Evolutionary conservation across 2,329 filamentous ascomycete species (phyloP).

Genomic region (Drechslerella dactyloides): DNA sequence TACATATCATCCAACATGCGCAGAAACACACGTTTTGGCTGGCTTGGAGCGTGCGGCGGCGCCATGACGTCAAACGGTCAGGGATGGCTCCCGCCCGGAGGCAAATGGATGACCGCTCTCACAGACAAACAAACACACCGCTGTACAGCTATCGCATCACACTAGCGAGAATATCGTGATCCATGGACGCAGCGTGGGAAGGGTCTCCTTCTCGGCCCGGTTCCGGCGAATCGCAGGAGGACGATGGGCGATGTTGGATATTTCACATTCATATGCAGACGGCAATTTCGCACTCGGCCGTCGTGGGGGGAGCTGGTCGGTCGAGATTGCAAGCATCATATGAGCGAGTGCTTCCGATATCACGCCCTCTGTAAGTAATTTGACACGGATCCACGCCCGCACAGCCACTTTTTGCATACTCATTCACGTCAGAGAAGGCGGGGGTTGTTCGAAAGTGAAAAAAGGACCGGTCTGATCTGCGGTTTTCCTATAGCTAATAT

Average conservation of each 20-base stretch:
- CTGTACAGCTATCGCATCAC: background rate
- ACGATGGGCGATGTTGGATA: too few species aligned
- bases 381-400: background rate
- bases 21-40: background rate
- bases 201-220: background rate
- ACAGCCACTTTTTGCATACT: background rate
- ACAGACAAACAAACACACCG: background rate
- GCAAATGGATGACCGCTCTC: background rate
- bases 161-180: too few species aligned
- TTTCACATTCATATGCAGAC: too few species aligned
- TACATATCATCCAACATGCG: too few species aligned
- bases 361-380: too few species aligned
- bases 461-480: background rate
- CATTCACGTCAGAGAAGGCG: background rate
- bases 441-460: background rate
- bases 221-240: background rate
- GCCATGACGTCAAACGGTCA: constrained; percentile 41
- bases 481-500: too few species aligned
- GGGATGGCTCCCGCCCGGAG: constrained; percentile 1
- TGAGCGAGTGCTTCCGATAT: too few species aligned
- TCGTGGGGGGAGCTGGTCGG: too few species aligned
- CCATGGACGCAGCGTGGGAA: background rate
- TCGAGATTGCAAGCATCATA: too few species aligned
- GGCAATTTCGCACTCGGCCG: too few species aligned
- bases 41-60: constrained; percentile 10